These are phyloP conservation scores for Aspergillus hiratsukae DNA, from an alignment of 2,329 filamentous ascomycete species.

Conservation along the genomic window DNA sequence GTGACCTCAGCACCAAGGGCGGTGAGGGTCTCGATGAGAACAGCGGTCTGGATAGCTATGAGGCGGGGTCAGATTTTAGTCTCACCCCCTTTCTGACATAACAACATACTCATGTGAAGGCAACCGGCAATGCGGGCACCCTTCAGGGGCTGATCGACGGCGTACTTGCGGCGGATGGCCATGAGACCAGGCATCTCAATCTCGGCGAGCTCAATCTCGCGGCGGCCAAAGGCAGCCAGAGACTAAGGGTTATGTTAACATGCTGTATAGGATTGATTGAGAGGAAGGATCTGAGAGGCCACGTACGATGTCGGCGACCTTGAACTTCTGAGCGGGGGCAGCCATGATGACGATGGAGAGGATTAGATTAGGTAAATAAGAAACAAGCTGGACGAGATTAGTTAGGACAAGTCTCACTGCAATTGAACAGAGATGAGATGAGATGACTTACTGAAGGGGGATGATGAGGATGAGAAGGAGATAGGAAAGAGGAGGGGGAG, in stretches of 20 bases:
- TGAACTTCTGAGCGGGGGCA: conserved; percentile 89
- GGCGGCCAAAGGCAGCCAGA: conserved; percentile 95
- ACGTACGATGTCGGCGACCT: conserved; percentile 88
- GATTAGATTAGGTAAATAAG: conserved; percentile 5
- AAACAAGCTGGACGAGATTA: conserved; percentile 4
- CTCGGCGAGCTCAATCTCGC: conserved; percentile 97
- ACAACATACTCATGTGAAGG: conserved; percentile 81
- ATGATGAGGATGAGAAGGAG: conserved; percentile 12
- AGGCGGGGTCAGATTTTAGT: conserved; percentile 9
- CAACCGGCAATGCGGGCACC: conserved; percentile 96
- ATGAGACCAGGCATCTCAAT: conserved; percentile 97
- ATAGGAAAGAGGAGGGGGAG: conserved; percentile 7
- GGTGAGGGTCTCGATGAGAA: conserved; percentile 96
- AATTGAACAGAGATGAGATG: conserved; percentile 9
- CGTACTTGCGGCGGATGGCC: conserved; percentile 89
- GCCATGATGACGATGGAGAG: conserved; percentile 41
- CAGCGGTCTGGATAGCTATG: conserved; percentile 90
- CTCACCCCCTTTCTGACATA: not conserved
- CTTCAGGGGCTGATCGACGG: conserved; percentile 83
- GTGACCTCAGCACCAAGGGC: conserved; percentile 96
- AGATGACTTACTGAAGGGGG: conserved; percentile 4
- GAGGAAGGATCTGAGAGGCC: conserved; percentile 1
- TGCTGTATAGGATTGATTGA: not conserved
- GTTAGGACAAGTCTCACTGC: not conserved
- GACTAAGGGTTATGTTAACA: conserved; percentile 43